Evolutionary conservation across 2,329 filamentous ascomycete genomes (phyloP).

Genomic region (Aspergillus candidus): DNA sequence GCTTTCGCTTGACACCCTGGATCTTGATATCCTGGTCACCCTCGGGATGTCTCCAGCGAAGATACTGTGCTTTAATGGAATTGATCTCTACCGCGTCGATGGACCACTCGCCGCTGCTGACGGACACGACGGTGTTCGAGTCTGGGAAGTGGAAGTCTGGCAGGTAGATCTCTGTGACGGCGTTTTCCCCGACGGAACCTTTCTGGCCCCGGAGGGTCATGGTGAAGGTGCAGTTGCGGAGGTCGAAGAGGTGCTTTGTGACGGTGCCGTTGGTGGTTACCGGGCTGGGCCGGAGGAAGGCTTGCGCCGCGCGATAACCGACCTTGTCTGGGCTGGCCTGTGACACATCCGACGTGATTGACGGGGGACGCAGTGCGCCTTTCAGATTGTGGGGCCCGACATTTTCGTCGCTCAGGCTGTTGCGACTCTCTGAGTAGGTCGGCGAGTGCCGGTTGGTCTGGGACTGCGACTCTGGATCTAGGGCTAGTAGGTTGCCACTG

Average conservation of each 20-base stretch:
- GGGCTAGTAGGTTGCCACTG: constrained; percentile 21
- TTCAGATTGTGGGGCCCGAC: constrained; percentile 73
- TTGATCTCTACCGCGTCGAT: constrained; percentile 68
- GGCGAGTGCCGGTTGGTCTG: constrained; percentile 42
- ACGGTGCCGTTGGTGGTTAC: constrained; percentile 68
- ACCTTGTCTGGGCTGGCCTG: constrained; percentile 53
- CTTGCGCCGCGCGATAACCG: constrained; percentile 87
- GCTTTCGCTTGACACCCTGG: constrained; percentile 63
- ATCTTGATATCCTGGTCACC: constrained; percentile 77
- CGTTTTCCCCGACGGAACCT: constrained; percentile 52
- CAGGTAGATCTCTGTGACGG: constrained; percentile 75
- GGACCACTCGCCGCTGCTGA: constrained; percentile 84
- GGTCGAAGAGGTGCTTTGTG: constrained; percentile 69
- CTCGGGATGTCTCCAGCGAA: constrained; percentile 89
- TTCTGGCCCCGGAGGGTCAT: constrained; percentile 61
- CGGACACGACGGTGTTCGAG: constrained; percentile 63
- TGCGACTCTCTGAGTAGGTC: constrained; percentile 49
- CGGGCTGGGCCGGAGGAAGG: constrained; percentile 81
- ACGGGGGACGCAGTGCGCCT: constrained; percentile 54
- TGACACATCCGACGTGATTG: constrained; percentile 52
- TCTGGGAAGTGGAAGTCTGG: constrained; percentile 90
- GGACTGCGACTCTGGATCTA: constrained; percentile 34
- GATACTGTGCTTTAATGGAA: constrained; percentile 62
- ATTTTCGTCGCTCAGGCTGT: constrained; percentile 38
- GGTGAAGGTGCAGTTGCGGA: constrained; percentile 70